A percentile compares a stretch with the other conserved stretches of the same genome.
Evolutionary conservation across 805 yeast genomes (phyloP).

Genomic region (Nakazawaea anatomiae): DNA sequence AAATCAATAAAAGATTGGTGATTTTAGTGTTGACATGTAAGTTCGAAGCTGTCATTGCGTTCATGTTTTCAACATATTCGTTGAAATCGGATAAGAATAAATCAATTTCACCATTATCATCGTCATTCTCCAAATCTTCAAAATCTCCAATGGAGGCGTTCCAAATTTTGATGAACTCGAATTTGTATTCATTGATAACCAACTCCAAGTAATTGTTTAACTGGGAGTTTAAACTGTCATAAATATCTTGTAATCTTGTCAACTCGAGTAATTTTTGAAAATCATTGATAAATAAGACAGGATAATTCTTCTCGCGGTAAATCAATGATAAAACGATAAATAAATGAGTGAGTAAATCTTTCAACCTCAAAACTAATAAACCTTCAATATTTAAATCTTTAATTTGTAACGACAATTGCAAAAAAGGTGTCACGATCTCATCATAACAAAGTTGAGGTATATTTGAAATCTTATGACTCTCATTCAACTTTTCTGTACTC

Average conservation of each 20-base stretch:
- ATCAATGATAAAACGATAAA: conserved; percentile 18
- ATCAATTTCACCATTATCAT: not conserved
- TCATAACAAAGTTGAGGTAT: conserved; percentile 13
- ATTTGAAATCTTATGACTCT: conserved; percentile 10
- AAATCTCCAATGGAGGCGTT: conserved; percentile 1
- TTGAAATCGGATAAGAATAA: conserved; percentile 2
- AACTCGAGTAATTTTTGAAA: conserved; percentile 20
- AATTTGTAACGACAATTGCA: conserved; percentile 9
- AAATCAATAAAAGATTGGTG: not conserved
- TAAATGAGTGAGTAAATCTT: conserved; percentile 19
- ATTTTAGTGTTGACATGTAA: not conserved
- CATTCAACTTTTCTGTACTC: conserved; percentile 1
- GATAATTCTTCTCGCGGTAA: conserved; percentile 16
- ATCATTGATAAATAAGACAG: conserved; percentile 26
- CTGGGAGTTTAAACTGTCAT: conserved; percentile 1
- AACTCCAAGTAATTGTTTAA: conserved; percentile 6
- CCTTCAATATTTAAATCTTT: conserved; percentile 15
- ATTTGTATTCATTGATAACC: conserved; percentile 4
- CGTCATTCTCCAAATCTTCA: not conserved
- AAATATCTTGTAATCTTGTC: conserved; percentile 6
- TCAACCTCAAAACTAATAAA: conserved; percentile 20
- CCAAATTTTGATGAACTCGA: conserved; percentile 6
- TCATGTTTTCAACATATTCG: not conserved
- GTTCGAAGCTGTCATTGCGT: not conserved
- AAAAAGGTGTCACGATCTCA: conserved; percentile 14